Evolutionary conservation across 2,329 filamentous ascomycete genomes (phyloP).

Genomic region (Fusarium chuoi): DNA sequence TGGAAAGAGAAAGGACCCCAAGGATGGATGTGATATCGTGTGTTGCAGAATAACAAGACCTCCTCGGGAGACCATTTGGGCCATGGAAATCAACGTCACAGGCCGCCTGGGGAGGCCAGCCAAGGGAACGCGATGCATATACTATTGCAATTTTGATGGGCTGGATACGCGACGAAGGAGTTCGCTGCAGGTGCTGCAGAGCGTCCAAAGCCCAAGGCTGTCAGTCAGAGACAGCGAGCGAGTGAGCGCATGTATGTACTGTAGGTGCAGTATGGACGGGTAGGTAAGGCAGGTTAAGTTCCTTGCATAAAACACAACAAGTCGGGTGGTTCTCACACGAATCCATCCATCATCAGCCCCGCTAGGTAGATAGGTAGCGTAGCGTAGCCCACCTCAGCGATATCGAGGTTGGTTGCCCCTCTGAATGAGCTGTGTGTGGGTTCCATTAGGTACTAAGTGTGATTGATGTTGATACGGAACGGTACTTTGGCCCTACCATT

Average conservation of each 20-base stretch:
- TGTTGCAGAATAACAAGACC: slow-evolving; percentile 21
- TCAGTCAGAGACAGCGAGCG: background rate
- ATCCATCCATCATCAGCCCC: slow-evolving; percentile 14
- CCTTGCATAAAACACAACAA: slow-evolving; percentile 27
- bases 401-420: slow-evolving; percentile 26
- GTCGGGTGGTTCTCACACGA: background rate
- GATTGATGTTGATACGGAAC: slow-evolving; percentile 9
- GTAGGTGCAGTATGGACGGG: slow-evolving; percentile 20
- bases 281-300: slow-evolving; percentile 30
- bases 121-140: slow-evolving; percentile 9
- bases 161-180: slow-evolving; percentile 2
- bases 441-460: background rate
- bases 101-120: slow-evolving; percentile 20
- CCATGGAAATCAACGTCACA: slow-evolving; percentile 31
- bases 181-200: slow-evolving; percentile 7
- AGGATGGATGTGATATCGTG: slow-evolving; percentile 17
- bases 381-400: background rate
- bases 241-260: background rate
- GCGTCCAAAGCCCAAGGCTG: background rate
- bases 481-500: slow-evolving; percentile 8
- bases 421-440: background rate
- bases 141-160: background rate
- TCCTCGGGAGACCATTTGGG: slow-evolving; percentile 3
- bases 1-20: slow-evolving; percentile 32
- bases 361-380: background rate